A percentile compares a stretch with the other conserved stretches of the same genome.
phyloP scores from a whole-genome alignment of 2,329 filamentous ascomycete species.

The Hypoxylon sp. region DNA sequence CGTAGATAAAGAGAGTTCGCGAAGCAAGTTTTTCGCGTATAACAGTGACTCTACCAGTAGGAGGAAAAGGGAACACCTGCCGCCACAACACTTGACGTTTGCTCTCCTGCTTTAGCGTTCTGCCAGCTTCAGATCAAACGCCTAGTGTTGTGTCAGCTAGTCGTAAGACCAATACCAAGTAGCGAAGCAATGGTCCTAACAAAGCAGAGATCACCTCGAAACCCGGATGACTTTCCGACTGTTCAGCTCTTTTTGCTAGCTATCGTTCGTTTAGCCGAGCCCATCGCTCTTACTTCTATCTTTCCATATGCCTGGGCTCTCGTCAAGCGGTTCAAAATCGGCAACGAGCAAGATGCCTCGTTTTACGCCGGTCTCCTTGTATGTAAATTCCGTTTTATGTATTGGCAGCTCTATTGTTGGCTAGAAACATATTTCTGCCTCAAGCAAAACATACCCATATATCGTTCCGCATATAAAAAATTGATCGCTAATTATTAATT shows the following conservation, averaged over 20 bases:
- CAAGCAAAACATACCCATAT: neutral
- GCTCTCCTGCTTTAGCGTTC: slow-evolving; percentile 38
- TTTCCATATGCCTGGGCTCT: slow-evolving; percentile 93
- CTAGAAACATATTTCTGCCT: neutral
- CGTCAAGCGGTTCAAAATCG: slow-evolving; percentile 81
- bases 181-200: slow-evolving; percentile 67
- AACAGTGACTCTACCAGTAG: slow-evolving; percentile 18
- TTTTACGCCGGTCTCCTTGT: slow-evolving; percentile 87
- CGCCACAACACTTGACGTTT: slow-evolving; percentile 45
- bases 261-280: slow-evolving; percentile 92
- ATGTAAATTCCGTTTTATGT: slow-evolving; percentile 24
- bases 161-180: slow-evolving; percentile 62
- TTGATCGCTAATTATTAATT: slow-evolving; percentile 12
- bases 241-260: slow-evolving; percentile 88
- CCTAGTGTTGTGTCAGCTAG: slow-evolving; percentile 58
- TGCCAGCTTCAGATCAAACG: slow-evolving; percentile 40
- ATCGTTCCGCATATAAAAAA: neutral
- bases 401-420: neutral
- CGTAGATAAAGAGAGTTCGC: slow-evolving; percentile 28
- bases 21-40: slow-evolving; percentile 27
- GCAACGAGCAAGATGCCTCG: slow-evolving; percentile 80
- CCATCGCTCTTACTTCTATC: slow-evolving; percentile 92
- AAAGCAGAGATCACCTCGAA: slow-evolving; percentile 66
- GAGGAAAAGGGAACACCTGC: slow-evolving; percentile 41
- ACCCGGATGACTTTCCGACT: slow-evolving; percentile 83